Base-by-base conservation (phyloP, 225 moss, liverwort and hornwort species). In the Ulota crispa region DNA sequence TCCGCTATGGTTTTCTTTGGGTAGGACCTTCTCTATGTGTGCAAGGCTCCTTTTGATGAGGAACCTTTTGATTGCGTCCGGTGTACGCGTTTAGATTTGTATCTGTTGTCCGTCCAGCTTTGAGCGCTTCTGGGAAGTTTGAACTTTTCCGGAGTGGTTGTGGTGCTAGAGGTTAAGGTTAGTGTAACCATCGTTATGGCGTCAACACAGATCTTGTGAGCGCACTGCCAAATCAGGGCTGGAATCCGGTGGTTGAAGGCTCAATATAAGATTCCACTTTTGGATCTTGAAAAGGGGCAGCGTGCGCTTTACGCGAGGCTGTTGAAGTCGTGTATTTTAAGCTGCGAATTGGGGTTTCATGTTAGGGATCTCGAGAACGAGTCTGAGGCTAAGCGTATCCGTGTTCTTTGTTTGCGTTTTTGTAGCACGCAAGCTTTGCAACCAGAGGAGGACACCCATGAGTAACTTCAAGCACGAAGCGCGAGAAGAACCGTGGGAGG, bases 391-490 rank as follows among this genome's bases (percentile, higher is more conserved):
- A 52, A 87, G 4, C n/a, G n/a, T 5, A 12, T 65, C 56, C 30
- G 8, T 24, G 53, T 41, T 32, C 0, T 28, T 50, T 70, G 64
- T 64, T 27, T 64, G 15, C 24, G 20, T 67, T 63, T 63, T 64
- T 76, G 75, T 61, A 66, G 82, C 26, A 59, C 32, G 78, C 65
- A 75, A 73, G 10, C 55, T 21, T 53, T 77, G 66, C 60, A 31
- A 63, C 16, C 24, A 3, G 53, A 61, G 43, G 64, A 16, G 55
- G 56, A 50, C 60, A 75, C 75, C 71, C 72, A 88, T 84, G 85
- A 82, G 55, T 76, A 20, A 47, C 72, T 76, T 52, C 62, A 73
- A 68, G 77, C 47, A 74, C 57, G 72, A 64, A 81, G 74, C 63
- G 47, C 72, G 39, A 80, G 83, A 80, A 68, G 77, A 68, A 70